These are phyloP conservation scores for Cicer pinnatifidum DNA, from an alignment of 306 rosid species.

Conservation along the genomic window DNA sequence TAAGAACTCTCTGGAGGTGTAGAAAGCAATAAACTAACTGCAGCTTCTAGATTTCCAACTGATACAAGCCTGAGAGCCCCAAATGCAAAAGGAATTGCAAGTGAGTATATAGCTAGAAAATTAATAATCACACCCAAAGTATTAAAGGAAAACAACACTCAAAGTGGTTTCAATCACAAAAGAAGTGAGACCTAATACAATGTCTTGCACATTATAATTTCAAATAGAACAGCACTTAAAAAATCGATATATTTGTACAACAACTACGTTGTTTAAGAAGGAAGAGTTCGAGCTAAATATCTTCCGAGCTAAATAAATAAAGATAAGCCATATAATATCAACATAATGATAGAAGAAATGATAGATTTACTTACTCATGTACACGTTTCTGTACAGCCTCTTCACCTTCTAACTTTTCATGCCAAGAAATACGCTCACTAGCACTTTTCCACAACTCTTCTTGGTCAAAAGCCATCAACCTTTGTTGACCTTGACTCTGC, in stretches of 20 bases:
- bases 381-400: constrained; percentile 88
- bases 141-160: constrained; percentile 28
- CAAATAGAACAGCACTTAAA: constrained; percentile 30
- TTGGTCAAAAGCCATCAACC: constrained; percentile 85
- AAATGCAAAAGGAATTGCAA: constrained; percentile 40
- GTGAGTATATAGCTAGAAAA: constrained; percentile 33
- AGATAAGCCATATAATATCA: constrained; percentile 33
- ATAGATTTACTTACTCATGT: constrained; percentile 76
- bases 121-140: constrained; percentile 42
- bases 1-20: constrained; percentile 96
- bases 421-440: constrained; percentile 90
- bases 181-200: constrained; percentile 28
- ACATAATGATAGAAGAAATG: constrained; percentile 40
- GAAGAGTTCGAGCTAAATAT: constrained; percentile 20
- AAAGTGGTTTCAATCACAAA: constrained; percentile 31
- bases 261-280: constrained; percentile 1
- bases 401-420: constrained; percentile 86
- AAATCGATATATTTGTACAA: constrained; percentile 3
- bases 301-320: constrained; percentile 20
- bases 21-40: constrained; percentile 93
- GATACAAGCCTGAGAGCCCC: constrained; percentile 75
- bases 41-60: constrained; percentile 89
- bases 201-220: constrained; percentile 11
- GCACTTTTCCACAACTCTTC: constrained; percentile 90
- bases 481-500: constrained; percentile 84